These are phyloP conservation scores for Cenchrus americanus DNA, from an alignment of 176 grass and related monocot species.

Conservation along the genomic window DNA sequence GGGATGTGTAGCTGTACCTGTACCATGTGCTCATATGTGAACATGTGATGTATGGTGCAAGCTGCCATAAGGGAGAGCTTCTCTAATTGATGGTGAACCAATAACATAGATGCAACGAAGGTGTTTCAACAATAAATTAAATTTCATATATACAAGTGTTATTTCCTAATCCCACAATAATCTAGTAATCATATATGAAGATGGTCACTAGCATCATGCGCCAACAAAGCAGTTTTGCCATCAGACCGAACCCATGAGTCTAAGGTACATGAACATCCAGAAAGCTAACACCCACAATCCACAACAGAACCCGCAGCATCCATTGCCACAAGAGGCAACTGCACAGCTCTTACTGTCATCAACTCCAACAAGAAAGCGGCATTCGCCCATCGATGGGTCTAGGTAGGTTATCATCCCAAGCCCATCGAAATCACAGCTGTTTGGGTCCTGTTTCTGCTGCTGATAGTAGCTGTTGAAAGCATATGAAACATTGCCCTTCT, in stretches of 20 bases:
- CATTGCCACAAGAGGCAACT: slow-evolving; percentile 31
- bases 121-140: slow-evolving; percentile 22
- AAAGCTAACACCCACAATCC: slow-evolving; percentile 56
- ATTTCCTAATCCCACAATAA: slow-evolving; percentile 4
- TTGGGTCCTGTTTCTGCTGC: slow-evolving; percentile 78
- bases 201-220: slow-evolving; percentile 17
- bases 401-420: slow-evolving; percentile 87
- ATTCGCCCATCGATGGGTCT: slow-evolving; percentile 75
- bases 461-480: slow-evolving; percentile 99
- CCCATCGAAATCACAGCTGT: slow-evolving; percentile 82
- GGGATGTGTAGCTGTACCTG: slow-evolving; percentile 8
- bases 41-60: background rate
- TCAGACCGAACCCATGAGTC: slow-evolving; percentile 51
- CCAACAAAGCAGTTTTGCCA: slow-evolving; percentile 26
- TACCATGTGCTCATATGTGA: background rate
- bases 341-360: slow-evolving; percentile 57
- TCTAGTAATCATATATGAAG: slow-evolving; percentile 15
- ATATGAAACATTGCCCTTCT: slow-evolving; percentile 84
- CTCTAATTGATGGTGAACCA: background rate
- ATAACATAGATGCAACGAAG: background rate
- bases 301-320: slow-evolving; percentile 48
- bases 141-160: slow-evolving; percentile 10
- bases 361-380: slow-evolving; percentile 85
- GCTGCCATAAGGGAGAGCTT: background rate
- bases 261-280: slow-evolving; percentile 74